Base-by-base conservation (phyloP, 108 stramenopile species). In the Mayamaea pseudoterrestris region DNA sequence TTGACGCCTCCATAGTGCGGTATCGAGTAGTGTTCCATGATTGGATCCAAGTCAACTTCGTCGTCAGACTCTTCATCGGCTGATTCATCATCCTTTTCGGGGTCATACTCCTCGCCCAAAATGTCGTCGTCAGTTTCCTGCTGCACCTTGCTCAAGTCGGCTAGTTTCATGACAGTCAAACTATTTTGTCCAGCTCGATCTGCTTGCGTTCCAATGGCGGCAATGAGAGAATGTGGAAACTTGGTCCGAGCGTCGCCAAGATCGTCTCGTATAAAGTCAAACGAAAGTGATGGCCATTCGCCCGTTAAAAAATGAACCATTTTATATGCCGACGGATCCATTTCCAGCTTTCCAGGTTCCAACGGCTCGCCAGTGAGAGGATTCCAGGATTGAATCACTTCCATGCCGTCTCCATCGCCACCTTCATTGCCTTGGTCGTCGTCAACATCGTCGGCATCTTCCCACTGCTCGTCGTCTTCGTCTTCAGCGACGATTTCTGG, bases 281-380 rank as follows among this genome's bases (percentile, higher is more conserved):
- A 86, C 30, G 76, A 67, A 13, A 99, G 70, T 27, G 84, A 79
- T 23, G 98, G 98, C 95, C 95, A 99, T 55, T 97, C 96, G 22
- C 90, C 75, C 0, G 76, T 66, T 25, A 99, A 50, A 16, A 84
- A 73, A 47, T 99, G 98, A 60, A 93, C 83, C 95, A 97, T 95
- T 47, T 85, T 84, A 76, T 99, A 99, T 5, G 98, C 98, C 2
- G 76, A 65, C 29, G 80, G 86, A 57, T 96, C 95, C 79, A 90
- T 92, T 60, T 95, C 96, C 20, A 99, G 69, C 36, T 78, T 55
- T 36, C 50, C 57, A 18, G 35, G 16, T 23, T 54, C 41, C 23
- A 59, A 22, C 14, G 54, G 27, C 44, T 63, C 41, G 12, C 43
- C 57, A 40, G 71, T 59, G 11, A 61, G 50, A 21, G 69, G 76